Evolutionary conservation across 306 rosid species (phyloP).

Genomic region (Trichosanthes truncata): DNA sequence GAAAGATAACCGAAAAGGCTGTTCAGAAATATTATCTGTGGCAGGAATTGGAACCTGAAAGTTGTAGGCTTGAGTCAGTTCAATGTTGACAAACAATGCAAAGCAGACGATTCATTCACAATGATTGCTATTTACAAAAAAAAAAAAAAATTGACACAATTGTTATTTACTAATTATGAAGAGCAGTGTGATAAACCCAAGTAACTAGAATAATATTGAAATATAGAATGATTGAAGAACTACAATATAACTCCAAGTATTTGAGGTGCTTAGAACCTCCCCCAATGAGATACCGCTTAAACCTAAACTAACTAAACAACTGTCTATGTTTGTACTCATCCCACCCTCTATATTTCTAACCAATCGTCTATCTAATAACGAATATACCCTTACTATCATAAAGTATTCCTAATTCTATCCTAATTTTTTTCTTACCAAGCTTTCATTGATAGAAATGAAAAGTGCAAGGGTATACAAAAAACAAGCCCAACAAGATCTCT

Average conservation of each 20-base stretch:
- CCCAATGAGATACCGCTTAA: not conserved
- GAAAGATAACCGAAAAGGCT: conserved; percentile 87
- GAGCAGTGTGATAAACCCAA: not conserved
- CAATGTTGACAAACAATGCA: not conserved
- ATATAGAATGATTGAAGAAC: not conserved
- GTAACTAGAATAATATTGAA: not conserved
- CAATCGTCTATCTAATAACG: not conserved
- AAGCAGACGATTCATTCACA: not conserved
- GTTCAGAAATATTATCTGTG: conserved; percentile 87
- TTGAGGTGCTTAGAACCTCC: not conserved
- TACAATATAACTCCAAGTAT: not conserved
- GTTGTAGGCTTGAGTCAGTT: conserved; percentile 15
- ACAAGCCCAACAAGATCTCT: too few relatives aligned
- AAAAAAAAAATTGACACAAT: too few relatives aligned
- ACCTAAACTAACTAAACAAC: not conserved
- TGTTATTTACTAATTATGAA: not conserved
- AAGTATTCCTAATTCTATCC: not conserved
- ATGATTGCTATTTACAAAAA: too few relatives aligned
- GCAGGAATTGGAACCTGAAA: conserved; percentile 88
- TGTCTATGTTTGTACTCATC: not conserved
- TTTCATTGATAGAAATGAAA: not conserved
- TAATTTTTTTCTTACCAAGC: not conserved
- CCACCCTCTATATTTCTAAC: too few relatives aligned
- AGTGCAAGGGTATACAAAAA: not conserved
- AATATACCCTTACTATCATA: not conserved